Conservation (phyloP, 305 asterid species). For the Fraxinus platypoda region DNA sequence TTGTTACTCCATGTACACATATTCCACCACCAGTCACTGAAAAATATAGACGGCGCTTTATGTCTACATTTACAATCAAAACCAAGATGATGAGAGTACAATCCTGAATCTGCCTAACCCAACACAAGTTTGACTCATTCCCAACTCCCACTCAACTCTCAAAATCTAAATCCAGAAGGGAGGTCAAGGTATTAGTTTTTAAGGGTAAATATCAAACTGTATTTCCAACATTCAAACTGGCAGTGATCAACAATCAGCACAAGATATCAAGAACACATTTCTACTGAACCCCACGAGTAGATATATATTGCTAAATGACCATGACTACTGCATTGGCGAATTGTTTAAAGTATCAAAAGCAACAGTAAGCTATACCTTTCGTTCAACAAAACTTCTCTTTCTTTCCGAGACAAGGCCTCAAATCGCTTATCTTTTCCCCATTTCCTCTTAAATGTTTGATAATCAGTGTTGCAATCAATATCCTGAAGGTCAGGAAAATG, state of each 20-base stretch:
- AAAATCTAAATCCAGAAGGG: conserved; percentile 3
- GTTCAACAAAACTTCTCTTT: conserved; percentile 73
- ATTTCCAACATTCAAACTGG: conserved; percentile 6
- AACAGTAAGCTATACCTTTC: conserved; percentile 65
- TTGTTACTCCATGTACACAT: not conserved
- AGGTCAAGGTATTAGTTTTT: not conserved
- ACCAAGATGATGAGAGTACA: not conserved
- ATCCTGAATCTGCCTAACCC: not conserved
- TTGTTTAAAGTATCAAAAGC: conserved; percentile 4
- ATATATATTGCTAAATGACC: conserved; percentile 7
- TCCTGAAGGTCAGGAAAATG: conserved; percentile 49
- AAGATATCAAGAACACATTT: conserved; percentile 3
- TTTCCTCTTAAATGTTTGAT: conserved; percentile 75
- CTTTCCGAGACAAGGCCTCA: conserved; percentile 83
- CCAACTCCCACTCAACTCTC: conserved; percentile 4
- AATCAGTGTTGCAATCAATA: conserved; percentile 70
- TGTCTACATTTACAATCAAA: not conserved
- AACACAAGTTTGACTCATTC: not conserved
- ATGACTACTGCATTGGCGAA: not conserved
- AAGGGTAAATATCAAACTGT: conserved; percentile 1
- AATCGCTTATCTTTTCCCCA: conserved; percentile 95
- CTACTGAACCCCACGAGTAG: not conserved
- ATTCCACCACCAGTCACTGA: not conserved
- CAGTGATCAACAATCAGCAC: conserved; percentile 8
- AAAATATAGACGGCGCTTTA: not conserved